A percentile compares a stretch with the other conserved stretches of the same genome.
Evolutionary conservation across 2,329 filamentous ascomycete genomes (phyloP).

Genomic region (Aureobasidium sp.): DNA sequence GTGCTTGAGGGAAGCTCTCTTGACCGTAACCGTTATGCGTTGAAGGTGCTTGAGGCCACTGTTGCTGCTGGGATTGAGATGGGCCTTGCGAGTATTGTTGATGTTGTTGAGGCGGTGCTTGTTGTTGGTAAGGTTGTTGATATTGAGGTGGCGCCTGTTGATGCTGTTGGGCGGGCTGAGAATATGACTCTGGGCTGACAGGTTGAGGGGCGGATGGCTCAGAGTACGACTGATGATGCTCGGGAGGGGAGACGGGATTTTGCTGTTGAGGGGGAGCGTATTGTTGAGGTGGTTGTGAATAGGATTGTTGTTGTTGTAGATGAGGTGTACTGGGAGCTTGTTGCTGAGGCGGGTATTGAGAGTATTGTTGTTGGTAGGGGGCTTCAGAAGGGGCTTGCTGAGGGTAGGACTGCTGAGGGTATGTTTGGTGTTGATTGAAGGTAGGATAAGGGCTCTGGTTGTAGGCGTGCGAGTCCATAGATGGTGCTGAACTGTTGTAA

Average conservation of each 20-base stretch:
- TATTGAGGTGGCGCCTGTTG: conserved; percentile 22
- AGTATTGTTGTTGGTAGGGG: conserved; percentile 26
- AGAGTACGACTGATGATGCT: conserved; percentile 31
- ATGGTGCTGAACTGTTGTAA: conserved; percentile 61
- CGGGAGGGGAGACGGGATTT: conserved; percentile 26
- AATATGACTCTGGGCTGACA: conserved; percentile 6
- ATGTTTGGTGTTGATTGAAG: conserved; percentile 32
- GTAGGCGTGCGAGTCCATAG: conserved; percentile 41
- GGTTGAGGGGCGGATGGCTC: conserved; percentile 1
- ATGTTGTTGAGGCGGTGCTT: conserved; percentile 22
- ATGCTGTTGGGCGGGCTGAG: conserved; percentile 31
- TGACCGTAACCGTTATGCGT: conserved; percentile 28
- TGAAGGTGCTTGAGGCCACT: conserved; percentile 29
- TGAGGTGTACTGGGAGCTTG: conserved; percentile 19
- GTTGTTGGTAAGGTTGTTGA: conserved; percentile 20
- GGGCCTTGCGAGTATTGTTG: conserved; percentile 23
- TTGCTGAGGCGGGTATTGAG: conserved; percentile 24
- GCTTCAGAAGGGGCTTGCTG: conserved; percentile 23
- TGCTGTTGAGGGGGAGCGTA: conserved; percentile 26
- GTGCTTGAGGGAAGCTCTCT: conserved; percentile 28
- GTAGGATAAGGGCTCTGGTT: conserved; percentile 49
- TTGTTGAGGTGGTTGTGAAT: neutral
- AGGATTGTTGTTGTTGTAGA: conserved; percentile 23
- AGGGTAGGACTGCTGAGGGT: conserved; percentile 31
- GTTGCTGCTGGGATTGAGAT: conserved; percentile 21